These are phyloP conservation scores for Xylariaceae sp. DNA, from an alignment of 2,329 filamentous ascomycete genomes.

Conservation along the genomic window DNA sequence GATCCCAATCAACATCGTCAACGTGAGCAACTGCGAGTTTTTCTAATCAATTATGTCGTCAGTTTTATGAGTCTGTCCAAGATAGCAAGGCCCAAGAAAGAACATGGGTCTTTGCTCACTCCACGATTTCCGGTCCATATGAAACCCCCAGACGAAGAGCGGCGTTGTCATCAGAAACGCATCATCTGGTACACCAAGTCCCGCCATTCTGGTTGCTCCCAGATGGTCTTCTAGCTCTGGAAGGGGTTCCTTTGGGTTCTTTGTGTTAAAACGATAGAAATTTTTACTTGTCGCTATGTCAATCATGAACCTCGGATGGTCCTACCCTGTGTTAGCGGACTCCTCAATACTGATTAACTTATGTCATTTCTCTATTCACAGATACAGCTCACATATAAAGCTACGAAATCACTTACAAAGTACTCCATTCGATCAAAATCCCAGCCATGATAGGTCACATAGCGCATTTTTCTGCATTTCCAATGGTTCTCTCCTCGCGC, in stretches of 20 bases:
- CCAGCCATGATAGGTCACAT: not conserved
- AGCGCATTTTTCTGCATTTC: not conserved
- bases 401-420: not conserved
- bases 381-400: too few species aligned
- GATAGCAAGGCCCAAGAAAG: not conserved
- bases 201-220: not conserved
- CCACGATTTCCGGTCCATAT: not conserved
- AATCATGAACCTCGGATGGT: not conserved
- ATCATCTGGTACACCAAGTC: not conserved
- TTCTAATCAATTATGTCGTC: not conserved
- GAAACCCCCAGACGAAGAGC: not conserved
- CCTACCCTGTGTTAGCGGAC: too few species aligned
- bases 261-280: not conserved
- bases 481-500: not conserved
- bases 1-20: slow-evolving; percentile 20
- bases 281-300: not conserved
- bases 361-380: too few species aligned
- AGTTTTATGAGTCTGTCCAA: not conserved
- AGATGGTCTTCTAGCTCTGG: not conserved
- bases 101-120: not conserved
- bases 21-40: slow-evolving; percentile 15
- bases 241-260: not conserved
- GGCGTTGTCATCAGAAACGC: not conserved
- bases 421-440: not conserved
- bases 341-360: too few species aligned